phyloP scores from a whole-genome alignment of 108 stramenopile species.

The Epithemia pelagica region DNA sequence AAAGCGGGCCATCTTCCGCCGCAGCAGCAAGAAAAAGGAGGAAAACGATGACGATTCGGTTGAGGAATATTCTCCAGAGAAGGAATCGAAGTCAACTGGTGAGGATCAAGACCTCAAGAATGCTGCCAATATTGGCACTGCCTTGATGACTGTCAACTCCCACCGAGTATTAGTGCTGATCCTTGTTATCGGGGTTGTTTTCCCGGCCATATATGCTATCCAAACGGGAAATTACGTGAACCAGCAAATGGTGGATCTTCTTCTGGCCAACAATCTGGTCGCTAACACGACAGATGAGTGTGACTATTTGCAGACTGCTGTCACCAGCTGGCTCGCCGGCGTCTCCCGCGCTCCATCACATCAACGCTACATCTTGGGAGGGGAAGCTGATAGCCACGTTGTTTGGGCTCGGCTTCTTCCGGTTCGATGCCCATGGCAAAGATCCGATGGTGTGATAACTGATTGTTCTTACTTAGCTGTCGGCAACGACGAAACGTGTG shows the following conservation, averaged over 20 bases:
- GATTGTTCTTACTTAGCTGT: constrained; percentile 11
- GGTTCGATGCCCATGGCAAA: constrained; percentile 46
- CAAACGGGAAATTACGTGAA: constrained; percentile 26
- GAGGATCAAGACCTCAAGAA: constrained; percentile 54
- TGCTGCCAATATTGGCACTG: constrained; percentile 80
- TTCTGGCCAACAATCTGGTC: constrained; percentile 54
- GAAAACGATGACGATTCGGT: not conserved
- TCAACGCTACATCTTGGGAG: not conserved
- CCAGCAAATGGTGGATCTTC: constrained; percentile 35
- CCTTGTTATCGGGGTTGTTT: constrained; percentile 41
- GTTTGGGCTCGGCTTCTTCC: constrained; percentile 56
- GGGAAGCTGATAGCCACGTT: constrained; percentile 14
- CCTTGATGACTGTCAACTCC: constrained; percentile 68
- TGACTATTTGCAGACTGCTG: constrained; percentile 36
- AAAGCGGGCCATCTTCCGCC: not conserved
- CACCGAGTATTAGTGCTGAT: constrained; percentile 52
- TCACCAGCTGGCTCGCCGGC: constrained; percentile 34
- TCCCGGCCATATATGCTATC: constrained; percentile 32
- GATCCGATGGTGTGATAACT: constrained; percentile 33
- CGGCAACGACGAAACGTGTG: not conserved
- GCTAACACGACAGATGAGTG: constrained; percentile 40
- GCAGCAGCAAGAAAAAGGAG: not conserved
- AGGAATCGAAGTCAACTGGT: constrained; percentile 12
- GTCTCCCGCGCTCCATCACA: not conserved
- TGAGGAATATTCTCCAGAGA: not conserved